Evolutionary conservation across 2,329 filamentous ascomycete species (phyloP).

Genomic region (Colletotrichum sp.): DNA sequence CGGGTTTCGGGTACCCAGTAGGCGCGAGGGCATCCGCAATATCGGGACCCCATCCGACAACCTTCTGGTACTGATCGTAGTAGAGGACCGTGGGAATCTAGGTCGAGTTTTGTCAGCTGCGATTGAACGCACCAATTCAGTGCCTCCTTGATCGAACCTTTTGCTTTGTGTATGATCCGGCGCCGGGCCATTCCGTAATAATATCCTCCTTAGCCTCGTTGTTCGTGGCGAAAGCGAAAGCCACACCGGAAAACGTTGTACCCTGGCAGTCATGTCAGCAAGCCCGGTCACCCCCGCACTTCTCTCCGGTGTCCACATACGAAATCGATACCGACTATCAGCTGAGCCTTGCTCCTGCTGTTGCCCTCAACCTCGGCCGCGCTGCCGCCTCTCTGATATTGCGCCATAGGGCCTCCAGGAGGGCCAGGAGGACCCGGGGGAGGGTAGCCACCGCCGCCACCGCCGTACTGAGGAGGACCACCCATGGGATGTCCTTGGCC

Average conservation of each 20-base stretch:
- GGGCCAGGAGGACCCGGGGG: conserved; percentile 43
- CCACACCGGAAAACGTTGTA: conserved; percentile 97
- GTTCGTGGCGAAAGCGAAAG: conserved; percentile 96
- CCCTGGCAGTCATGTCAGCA: conserved; percentile 59
- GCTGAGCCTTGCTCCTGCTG: conserved; percentile 89
- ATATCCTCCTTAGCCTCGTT: conserved; percentile 98
- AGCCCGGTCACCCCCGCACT: neutral
- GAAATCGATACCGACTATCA: conserved; percentile 99
- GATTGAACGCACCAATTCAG: neutral
- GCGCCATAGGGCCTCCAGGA: conserved; percentile 25
- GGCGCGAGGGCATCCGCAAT: conserved; percentile 96
- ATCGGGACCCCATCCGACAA: conserved; percentile 99
- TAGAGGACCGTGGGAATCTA: conserved; percentile 99
- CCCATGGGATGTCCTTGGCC: conserved; percentile 32
- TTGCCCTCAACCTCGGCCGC: conserved; percentile 84
- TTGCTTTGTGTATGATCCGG: conserved; percentile 97
- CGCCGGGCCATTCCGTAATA: conserved; percentile 98
- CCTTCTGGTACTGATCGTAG: conserved; percentile 99
- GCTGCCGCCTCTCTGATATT: conserved; percentile 46
- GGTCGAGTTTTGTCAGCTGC: neutral
- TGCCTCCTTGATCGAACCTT: conserved; percentile 66
- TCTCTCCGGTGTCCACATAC: conserved; percentile 55
- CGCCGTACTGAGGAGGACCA: conserved; percentile 52
- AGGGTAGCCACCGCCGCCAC: conserved; percentile 51
- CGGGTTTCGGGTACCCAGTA: conserved; percentile 95